Evolutionary conservation across 2,329 filamentous ascomycete genomes (phyloP).

Genomic region (Diaporthe batatas): DNA sequence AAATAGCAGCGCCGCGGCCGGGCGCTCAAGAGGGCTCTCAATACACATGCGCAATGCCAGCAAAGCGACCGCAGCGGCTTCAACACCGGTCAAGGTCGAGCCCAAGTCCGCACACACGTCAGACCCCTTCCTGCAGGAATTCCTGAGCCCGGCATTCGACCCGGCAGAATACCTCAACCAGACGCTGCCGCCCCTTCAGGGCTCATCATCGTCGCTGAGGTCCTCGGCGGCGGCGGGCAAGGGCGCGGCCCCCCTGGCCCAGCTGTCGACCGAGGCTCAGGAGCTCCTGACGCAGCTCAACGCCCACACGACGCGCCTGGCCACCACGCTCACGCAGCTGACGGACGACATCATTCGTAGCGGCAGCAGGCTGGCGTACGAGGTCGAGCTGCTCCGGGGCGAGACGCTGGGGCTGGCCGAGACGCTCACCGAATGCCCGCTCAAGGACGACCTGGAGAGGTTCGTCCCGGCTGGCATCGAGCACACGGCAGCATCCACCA

Average conservation of each 20-base stretch:
- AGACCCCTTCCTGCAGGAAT: slow-evolving; percentile 80
- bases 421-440: slow-evolving; percentile 69
- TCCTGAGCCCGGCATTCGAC: slow-evolving; percentile 83
- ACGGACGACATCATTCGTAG: slow-evolving; percentile 96
- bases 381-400: slow-evolving; percentile 92
- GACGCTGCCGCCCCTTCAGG: slow-evolving; percentile 76
- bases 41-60: slow-evolving; percentile 58
- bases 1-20: slow-evolving; percentile 58
- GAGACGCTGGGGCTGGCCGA: slow-evolving; percentile 87
- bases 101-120: slow-evolving; percentile 73
- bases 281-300: slow-evolving; percentile 88
- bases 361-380: slow-evolving; percentile 89
- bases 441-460: slow-evolving; percentile 78
- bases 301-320: slow-evolving; percentile 86
- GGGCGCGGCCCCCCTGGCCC: slow-evolving; percentile 72
- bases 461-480: slow-evolving; percentile 73
- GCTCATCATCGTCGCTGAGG: slow-evolving; percentile 49
- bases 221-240: slow-evolving; percentile 49
- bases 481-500: slow-evolving; percentile 47
- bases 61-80: slow-evolving; percentile 44
- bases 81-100: slow-evolving; percentile 51
- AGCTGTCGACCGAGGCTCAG: slow-evolving; percentile 85
- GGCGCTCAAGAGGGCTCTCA: slow-evolving; percentile 53
- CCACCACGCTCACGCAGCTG: slow-evolving; percentile 84
- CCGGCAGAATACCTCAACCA: slow-evolving; percentile 88